phyloP scores from a whole-genome alignment of 441 rosid genomes.

The Arabidopsis lyrata region DNA sequence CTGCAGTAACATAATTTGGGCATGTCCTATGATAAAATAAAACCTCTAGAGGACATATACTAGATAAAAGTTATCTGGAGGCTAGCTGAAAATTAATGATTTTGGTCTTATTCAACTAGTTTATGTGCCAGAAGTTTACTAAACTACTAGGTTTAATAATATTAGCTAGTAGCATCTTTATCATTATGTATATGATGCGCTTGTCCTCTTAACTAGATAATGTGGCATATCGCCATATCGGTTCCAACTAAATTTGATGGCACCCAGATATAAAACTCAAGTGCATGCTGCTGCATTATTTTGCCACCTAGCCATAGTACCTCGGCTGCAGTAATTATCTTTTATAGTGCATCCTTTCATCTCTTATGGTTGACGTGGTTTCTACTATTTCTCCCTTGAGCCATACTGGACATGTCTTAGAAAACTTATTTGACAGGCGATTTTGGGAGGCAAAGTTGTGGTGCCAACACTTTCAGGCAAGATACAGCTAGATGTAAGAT shows the following conservation, averaged over 20 bases:
- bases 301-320: conserved; percentile 12
- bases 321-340: conserved; percentile 11
- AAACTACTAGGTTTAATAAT: neutral
- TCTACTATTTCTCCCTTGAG: conserved; percentile 14
- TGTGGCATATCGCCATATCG: conserved; percentile 20
- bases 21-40: conserved; percentile 16
- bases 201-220: conserved; percentile 26
- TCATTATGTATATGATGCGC: neutral
- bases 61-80: conserved; percentile 7
- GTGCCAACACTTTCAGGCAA: conserved; percentile 87
- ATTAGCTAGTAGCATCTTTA: conserved; percentile 9
- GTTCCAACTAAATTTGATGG: conserved; percentile 20
- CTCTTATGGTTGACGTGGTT: conserved; percentile 27
- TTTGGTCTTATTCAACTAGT: conserved; percentile 4
- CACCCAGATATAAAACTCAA: conserved; percentile 11
- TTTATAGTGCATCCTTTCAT: conserved; percentile 15
- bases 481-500: conserved; percentile 68
- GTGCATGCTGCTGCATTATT: conserved; percentile 16
- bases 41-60: conserved; percentile 24
- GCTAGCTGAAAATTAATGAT: conserved; percentile 23
- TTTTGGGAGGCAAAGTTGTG: conserved; percentile 84
- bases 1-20: conserved; percentile 13
- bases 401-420: conserved; percentile 10
- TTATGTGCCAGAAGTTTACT: conserved; percentile 5
- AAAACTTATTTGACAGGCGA: conserved; percentile 64